These are phyloP conservation scores for Fallopia convolvulus DNA, from an alignment of 148 eudicot species.

Conservation along the genomic window DNA sequence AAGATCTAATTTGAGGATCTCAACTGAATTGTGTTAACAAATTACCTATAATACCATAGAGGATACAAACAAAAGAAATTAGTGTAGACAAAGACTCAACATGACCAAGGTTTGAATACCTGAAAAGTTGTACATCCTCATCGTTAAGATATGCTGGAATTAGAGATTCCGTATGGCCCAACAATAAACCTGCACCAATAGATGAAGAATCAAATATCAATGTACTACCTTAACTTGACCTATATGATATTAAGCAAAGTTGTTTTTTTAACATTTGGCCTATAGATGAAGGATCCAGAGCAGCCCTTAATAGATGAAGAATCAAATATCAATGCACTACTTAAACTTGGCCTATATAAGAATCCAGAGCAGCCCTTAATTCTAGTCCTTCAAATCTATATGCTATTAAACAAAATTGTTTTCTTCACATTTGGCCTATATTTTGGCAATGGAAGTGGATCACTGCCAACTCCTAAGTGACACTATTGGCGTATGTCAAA, in stretches of 20 bases:
- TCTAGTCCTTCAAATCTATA: too few relatives aligned
- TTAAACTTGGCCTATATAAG: too few relatives aligned
- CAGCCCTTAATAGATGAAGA: too few relatives aligned
- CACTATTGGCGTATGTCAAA: neutral
- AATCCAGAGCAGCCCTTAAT: too few relatives aligned
- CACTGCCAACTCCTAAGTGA: neutral
- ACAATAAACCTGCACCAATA: constrained; percentile 64
- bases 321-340: too few relatives aligned
- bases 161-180: constrained; percentile 86
- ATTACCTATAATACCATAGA: neutral
- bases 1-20: neutral
- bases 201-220: constrained; percentile 1
- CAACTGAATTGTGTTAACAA: neutral
- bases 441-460: neutral
- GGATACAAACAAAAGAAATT: neutral
- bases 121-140: constrained; percentile 90
- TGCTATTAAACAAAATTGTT: too few relatives aligned
- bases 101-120: constrained; percentile 35
- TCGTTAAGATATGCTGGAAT: constrained; percentile 68
- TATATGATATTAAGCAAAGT: too few relatives aligned
- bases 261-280: too few relatives aligned
- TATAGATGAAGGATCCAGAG: too few relatives aligned
- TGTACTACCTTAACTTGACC: too few relatives aligned
- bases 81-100: neutral
- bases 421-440: neutral